Evolutionary conservation across 164 flowering plant species (phyloP).

Genomic region (Chimonanthus salicifolius): DNA sequence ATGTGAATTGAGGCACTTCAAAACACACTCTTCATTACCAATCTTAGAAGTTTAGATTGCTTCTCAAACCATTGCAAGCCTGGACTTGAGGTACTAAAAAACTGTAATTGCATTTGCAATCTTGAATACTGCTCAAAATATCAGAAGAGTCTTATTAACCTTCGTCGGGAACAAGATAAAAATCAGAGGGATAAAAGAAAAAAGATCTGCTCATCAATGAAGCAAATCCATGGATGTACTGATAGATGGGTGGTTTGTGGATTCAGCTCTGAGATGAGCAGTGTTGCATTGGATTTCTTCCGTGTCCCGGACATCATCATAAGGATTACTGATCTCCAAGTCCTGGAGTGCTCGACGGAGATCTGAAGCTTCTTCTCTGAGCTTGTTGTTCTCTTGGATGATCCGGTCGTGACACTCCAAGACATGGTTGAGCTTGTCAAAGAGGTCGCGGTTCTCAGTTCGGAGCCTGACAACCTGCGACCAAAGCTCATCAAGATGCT

Average conservation of each 20-base stretch:
- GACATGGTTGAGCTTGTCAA: constrained; percentile 63
- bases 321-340: constrained; percentile 50
- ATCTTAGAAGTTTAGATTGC: not conserved
- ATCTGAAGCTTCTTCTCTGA: constrained; percentile 58
- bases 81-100: not conserved
- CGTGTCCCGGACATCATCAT: constrained; percentile 30
- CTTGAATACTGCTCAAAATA: not conserved
- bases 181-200: not conserved
- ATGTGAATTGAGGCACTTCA: not conserved
- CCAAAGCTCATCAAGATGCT: constrained; percentile 89
- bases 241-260: constrained; percentile 29
- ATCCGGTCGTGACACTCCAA: constrained; percentile 60
- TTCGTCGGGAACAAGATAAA: not conserved
- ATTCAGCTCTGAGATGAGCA: constrained; percentile 39
- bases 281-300: constrained; percentile 46
- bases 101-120: not conserved
- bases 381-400: constrained; percentile 61
- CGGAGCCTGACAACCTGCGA: constrained; percentile 75
- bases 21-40: not conserved
- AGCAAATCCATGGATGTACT: constrained; percentile 35
- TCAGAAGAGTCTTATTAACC: not conserved
- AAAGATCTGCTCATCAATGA: constrained; percentile 9
- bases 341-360: constrained; percentile 55
- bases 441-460: constrained; percentile 71
- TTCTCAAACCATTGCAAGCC: not conserved